Conservation (phyloP, 306 rosid genomes). For the Chamaecrista fasciculata region DNA sequence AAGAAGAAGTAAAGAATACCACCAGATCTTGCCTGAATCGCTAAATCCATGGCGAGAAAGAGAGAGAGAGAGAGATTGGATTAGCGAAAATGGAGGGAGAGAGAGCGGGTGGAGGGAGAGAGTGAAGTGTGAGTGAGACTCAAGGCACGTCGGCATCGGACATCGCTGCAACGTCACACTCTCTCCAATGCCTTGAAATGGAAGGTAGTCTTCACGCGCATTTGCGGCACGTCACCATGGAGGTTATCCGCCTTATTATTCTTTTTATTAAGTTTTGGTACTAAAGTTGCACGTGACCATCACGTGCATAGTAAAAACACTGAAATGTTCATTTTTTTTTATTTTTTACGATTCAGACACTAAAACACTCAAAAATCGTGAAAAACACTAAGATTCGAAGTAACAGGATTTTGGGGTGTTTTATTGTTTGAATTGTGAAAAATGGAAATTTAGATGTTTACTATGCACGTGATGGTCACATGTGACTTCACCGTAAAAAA, state of each 20-base stretch:
- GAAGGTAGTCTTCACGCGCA: slow-evolving; percentile 18
- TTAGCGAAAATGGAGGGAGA: slow-evolving; percentile 28
- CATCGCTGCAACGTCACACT: slow-evolving; percentile 37
- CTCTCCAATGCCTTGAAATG: neutral
- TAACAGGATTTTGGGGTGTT: too few relatives aligned
- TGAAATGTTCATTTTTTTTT: too few relatives aligned
- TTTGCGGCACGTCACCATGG: neutral
- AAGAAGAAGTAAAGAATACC: neutral
- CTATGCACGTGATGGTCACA: too few relatives aligned
- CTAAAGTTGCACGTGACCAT: too few relatives aligned
- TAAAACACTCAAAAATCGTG: too few relatives aligned
- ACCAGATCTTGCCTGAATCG: neutral
- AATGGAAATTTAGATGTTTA: too few relatives aligned
- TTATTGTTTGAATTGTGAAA: too few relatives aligned
- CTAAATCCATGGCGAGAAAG: slow-evolving; percentile 45
- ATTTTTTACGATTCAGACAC: too few relatives aligned
- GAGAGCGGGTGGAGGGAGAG: neutral
- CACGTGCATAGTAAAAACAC: too few relatives aligned
- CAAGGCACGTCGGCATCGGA: slow-evolving; percentile 1
- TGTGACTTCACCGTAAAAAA: too few relatives aligned
- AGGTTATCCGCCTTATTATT: neutral
- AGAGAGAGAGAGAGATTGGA: slow-evolving; percentile 17
- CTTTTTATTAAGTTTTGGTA: too few relatives aligned
- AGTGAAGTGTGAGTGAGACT: slow-evolving; percentile 17
- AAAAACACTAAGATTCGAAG: too few relatives aligned